A percentile compares a stretch with the other conserved stretches of the same genome.
Conservation (phyloP, 768 basidiomycete genomes). For the Trametes elegans region DNA sequence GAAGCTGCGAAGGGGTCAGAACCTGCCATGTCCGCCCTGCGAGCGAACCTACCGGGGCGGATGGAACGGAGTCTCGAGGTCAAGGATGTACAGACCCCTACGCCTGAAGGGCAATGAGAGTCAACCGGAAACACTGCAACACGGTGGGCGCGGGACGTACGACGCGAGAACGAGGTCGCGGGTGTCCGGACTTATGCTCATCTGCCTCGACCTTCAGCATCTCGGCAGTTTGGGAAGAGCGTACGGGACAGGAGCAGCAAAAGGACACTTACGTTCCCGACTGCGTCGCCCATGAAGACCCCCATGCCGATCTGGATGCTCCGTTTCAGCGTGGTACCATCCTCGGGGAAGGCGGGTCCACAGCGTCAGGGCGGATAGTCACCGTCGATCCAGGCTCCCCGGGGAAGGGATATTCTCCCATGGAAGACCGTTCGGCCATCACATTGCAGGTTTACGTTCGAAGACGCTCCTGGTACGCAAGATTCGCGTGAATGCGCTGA, state of each 20-base stretch:
- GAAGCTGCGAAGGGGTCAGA: conserved; percentile 40
- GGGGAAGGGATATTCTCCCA: conserved; percentile 6
- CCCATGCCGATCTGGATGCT: conserved; percentile 80
- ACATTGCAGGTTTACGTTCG: conserved; percentile 12
- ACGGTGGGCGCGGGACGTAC: conserved; percentile 40
- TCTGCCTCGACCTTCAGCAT: conserved; percentile 41
- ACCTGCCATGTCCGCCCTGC: too few relatives aligned
- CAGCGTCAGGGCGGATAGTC: conserved; percentile 14
- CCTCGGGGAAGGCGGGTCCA: conserved; percentile 40
- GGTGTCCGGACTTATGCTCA: conserved; percentile 88
- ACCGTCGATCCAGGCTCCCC: conserved; percentile 15
- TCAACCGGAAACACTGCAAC: neutral
- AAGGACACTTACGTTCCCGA: conserved; percentile 65
- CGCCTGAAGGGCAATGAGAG: conserved; percentile 43
- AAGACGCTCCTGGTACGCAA: neutral
- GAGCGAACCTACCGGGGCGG: conserved; percentile 59
- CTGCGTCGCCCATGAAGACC: conserved; percentile 73
- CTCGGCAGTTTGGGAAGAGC: conserved; percentile 25
- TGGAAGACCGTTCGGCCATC: conserved; percentile 16
- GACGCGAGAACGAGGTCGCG: conserved; percentile 90
- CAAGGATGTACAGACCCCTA: conserved; percentile 92
- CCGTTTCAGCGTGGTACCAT: conserved; percentile 55
- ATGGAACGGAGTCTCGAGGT: conserved; percentile 82
- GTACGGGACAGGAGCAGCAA: conserved; percentile 1
- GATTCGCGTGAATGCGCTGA: neutral